phyloP scores from a whole-genome alignment of 2,329 filamentous ascomycete species.

The Elsinoe fawcettii region DNA sequence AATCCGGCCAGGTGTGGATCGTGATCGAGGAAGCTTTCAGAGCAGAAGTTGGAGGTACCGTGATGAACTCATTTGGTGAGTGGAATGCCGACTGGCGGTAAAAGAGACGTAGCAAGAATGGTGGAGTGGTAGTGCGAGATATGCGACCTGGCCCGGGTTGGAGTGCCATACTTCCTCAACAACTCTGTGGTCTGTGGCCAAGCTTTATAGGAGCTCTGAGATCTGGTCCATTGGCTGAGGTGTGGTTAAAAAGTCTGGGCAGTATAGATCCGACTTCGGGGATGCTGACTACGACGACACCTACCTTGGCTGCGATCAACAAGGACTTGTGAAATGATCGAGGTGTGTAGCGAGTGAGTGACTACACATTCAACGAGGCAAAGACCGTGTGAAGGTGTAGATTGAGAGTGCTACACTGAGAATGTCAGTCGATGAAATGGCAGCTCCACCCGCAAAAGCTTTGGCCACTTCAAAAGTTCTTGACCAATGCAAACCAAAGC shows the following conservation, averaged over 20 bases:
- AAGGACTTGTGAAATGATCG: neutral
- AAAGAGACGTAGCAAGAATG: slow-evolving; percentile 80
- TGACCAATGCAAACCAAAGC: neutral
- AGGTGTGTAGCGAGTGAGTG: neutral
- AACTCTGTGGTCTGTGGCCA: neutral
- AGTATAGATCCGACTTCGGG: too few species aligned
- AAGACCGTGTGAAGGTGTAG: too few species aligned
- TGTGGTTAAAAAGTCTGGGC: too few species aligned
- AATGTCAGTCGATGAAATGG: neutral
- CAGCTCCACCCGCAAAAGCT: neutral
- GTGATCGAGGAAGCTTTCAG: slow-evolving; percentile 50
- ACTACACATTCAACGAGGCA: too few species aligned
- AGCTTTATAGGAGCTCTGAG: neutral
- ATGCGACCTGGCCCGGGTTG: slow-evolving; percentile 38
- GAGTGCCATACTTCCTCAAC: slow-evolving; percentile 25
- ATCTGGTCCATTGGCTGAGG: neutral
- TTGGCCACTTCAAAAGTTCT: neutral
- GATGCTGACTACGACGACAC: too few species aligned
- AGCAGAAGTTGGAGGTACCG: slow-evolving; percentile 42
- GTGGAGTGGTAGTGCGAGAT: slow-evolving; percentile 64
- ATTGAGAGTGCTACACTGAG: too few species aligned
- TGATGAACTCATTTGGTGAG: slow-evolving; percentile 63
- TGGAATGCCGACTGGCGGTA: slow-evolving; percentile 69
- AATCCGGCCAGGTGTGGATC: slow-evolving; percentile 80
- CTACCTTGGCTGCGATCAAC: too few species aligned